Evolutionary conservation across 805 yeast genomes (phyloP), one percentile per base, ranked within the genome.

Genomic region (Cyberlindnera nakhonratchasimensis): DNA sequence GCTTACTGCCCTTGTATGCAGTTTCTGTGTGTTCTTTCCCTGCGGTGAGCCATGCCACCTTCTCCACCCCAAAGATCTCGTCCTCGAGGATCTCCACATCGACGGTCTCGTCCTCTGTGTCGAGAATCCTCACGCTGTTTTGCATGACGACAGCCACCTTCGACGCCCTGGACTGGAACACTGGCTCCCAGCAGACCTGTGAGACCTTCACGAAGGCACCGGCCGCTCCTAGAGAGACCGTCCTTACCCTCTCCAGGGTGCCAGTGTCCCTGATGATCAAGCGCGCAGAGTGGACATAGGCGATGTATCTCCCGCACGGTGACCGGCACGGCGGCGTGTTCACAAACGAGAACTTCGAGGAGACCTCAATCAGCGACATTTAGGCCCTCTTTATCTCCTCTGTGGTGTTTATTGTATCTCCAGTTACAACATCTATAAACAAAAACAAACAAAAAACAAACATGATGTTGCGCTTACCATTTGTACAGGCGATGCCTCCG

Each of bases 131-230:
- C 5, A 50, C 43, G 12, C 28, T 37, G 4, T 40, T 40, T 9
- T 35, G 41, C 4, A 51, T 11, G 19, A 51, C 33, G 1, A 51
- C 42, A 3, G 50, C 54, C 10, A 53, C 4, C 25, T 53, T 53
- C 16, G 23, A 33, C 3, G 40, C 29, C 10, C 23, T 36, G 3
- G 38, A 40, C 6, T 37, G 21, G 17, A 10, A 34, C 8, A 14
- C 3, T 1, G 52, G 57, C 23, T 51, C 55, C 55, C 55, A 53
- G 7, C 31, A 3, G 2, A 53, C 26, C 42, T 51, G 53, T 24
- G 51, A 36, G 3, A 53, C 43, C 28, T 44, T 47, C 7, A 40
- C 23, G 28, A 40, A 49, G 6, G 18, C 25, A 2, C 6, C 16
- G 8, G 39, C 13, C n/a, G 13, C 25, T 2, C 43, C 34, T 3